Base-by-base conservation (phyloP, 257 asterid genomes). In the Handroanthus guayacan region DNA sequence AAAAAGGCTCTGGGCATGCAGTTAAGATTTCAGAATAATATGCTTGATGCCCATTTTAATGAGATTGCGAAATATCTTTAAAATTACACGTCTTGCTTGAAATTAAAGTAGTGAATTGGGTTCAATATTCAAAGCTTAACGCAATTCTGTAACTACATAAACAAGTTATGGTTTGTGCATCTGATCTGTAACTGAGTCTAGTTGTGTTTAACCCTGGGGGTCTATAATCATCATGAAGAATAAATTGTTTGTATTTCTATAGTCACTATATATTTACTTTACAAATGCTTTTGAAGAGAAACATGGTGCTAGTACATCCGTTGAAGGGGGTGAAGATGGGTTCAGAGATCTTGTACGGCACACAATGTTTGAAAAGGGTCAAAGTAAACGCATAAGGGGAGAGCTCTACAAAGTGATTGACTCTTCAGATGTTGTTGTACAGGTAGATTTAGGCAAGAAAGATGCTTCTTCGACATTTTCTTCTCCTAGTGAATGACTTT, bases 321-420 rank as follows among this genome's bases (percentile, higher is more conserved):
- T 85, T 8, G 94, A 85, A 84, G 97, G 76, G 76, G 88, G 78
- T 85, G 93, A 83, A 71, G 97, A 93, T 84, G 97, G 97, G 39
- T 87, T 91, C 77, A 89, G 95, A 83, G 97, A 95, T 84, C 94
- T 87, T 61, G 98, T 91, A 14, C 85, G 99, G 56, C 97, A 95
- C 82, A 92, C 84, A 1, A 88, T 95, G 94, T 95, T 95, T 82
- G 99, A 93, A 56, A 95, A 95, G 78, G 98, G 99, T 72, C 98
- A 95, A 83, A 95, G 99, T 85, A 95, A 95, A 78, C 97, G 98
- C 79, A 91, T 95, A 77, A 93, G 99, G 99, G 97, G 99, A 75
- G 99, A 95, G 82, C 97, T 95, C 48, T 95, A 93, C 85, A 95
- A 92, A 88, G 99, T 95, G 61, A 85, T 95, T n/a, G 99, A 95